These are phyloP conservation scores for Gliomastix tumulicola DNA, from an alignment of 2,329 filamentous ascomycete species.

Conservation along the genomic window DNA sequence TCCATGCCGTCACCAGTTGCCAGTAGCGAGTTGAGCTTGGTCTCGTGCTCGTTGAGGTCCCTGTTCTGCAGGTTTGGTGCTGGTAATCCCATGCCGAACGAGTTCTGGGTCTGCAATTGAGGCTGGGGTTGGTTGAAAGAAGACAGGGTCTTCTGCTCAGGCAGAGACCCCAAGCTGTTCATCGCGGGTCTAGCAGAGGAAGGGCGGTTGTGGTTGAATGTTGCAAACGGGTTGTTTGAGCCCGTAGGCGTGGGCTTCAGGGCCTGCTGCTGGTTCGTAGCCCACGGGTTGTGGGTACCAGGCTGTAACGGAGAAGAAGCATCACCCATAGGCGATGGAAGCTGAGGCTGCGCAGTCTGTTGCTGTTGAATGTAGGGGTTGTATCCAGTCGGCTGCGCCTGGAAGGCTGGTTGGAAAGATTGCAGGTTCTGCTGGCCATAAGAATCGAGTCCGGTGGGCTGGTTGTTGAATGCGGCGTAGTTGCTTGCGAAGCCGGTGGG, in stretches of 20 bases:
- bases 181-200: conserved; percentile 48
- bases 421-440: conserved; percentile 47
- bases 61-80: conserved; percentile 40
- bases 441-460: conserved; percentile 55
- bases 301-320: conserved; percentile 65
- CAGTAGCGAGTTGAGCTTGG: conserved; percentile 79
- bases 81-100: conserved; percentile 1
- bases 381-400: conserved; percentile 44
- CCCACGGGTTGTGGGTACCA: conserved; percentile 94
- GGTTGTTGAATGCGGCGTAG: conserved; percentile 59
- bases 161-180: conserved; percentile 67
- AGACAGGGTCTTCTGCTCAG: conserved; percentile 75
- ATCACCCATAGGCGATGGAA: conserved; percentile 34
- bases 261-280: conserved; percentile 50
- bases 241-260: conserved; percentile 82
- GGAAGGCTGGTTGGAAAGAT: conserved; percentile 39
- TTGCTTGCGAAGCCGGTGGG: conserved; percentile 48
- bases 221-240: conserved; percentile 95
- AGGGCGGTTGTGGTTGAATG: conserved; percentile 53
- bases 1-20: conserved; percentile 88
- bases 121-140: conserved; percentile 29
- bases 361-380: conserved; percentile 43
- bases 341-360: conserved; percentile 22
- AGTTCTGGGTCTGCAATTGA: neutral
- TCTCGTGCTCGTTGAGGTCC: conserved; percentile 56